These are phyloP conservation scores for Lentinula boryana DNA, from an alignment of 768 basidiomycete species.

Conservation along the genomic window DNA sequence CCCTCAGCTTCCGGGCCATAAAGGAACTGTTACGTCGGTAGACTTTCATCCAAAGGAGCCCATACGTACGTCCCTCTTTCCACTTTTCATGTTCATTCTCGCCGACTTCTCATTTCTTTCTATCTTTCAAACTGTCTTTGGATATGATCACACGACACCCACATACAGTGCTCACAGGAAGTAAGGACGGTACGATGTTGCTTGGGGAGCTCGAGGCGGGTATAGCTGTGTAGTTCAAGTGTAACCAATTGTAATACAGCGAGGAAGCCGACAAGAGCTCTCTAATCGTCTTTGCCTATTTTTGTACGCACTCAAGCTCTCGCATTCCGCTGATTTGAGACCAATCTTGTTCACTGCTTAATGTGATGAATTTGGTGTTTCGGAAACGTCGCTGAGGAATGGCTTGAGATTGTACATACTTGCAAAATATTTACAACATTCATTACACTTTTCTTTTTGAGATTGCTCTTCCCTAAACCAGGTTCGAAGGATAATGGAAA, in stretches of 20 bases:
- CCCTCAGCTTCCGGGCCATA: slow-evolving; percentile 80
- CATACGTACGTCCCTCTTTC: slow-evolving; percentile 57
- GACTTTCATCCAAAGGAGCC: slow-evolving; percentile 97
- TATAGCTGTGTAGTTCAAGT: slow-evolving; percentile 29
- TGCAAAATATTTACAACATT: too few relatives aligned
- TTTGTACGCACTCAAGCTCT: too few relatives aligned
- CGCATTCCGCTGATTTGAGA: too few relatives aligned
- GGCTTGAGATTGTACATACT: too few relatives aligned
- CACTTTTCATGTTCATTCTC: not conserved
- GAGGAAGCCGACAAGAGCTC: too few relatives aligned
- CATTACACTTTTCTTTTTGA: too few relatives aligned
- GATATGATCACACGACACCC: not conserved
- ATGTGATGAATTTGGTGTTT: too few relatives aligned
- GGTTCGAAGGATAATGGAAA: slow-evolving; percentile 84
- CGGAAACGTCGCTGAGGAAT: too few relatives aligned
- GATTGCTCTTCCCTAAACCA: slow-evolving; percentile 35
- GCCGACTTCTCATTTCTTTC: not conserved
- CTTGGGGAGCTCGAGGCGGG: slow-evolving; percentile 84
- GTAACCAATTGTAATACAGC: not conserved
- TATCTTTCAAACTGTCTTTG: not conserved
- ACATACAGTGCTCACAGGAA: slow-evolving; percentile 67
- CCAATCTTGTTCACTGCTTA: too few relatives aligned
- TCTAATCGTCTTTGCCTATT: too few relatives aligned
- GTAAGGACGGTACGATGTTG: slow-evolving; percentile 91
- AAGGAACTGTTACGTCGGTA: slow-evolving; percentile 91